Conservation (phyloP, 1,284 basidiomycete species). For the Cutaneotrichosporon arboriforme region DNA sequence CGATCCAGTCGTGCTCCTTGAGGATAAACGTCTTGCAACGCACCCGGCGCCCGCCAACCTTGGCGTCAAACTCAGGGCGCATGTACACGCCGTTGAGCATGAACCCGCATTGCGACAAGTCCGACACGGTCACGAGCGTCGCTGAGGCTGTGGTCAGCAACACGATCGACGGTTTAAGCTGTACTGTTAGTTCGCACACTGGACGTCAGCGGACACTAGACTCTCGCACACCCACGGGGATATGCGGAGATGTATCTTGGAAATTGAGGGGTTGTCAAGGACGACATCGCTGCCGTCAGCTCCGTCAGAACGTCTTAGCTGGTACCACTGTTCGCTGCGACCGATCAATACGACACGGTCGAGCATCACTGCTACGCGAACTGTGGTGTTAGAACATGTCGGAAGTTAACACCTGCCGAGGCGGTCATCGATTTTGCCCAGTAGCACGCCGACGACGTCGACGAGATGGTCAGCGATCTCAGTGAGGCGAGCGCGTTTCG, state of each 20-base stretch:
- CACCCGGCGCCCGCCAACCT: constrained; percentile 22
- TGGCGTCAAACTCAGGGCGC: constrained; percentile 23
- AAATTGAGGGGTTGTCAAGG: constrained; percentile 4
- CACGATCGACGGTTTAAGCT: constrained; percentile 5
- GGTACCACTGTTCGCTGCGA: background rate
- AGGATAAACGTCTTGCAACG: constrained; percentile 10
- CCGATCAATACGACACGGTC: background rate
- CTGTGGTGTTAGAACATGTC: background rate
- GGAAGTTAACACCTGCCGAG: background rate
- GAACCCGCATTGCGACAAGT: constrained; percentile 71
- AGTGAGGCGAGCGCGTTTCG: too few relatives aligned
- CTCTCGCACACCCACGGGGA: constrained; percentile 13
- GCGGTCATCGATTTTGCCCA: background rate
- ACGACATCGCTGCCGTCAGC: background rate
- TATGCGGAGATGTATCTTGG: constrained; percentile 14
- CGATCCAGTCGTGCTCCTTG: constrained; percentile 8
- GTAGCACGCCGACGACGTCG: background rate
- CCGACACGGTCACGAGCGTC: constrained; percentile 49
- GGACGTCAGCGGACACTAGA: background rate
- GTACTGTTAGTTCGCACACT: background rate
- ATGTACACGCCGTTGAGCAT: constrained; percentile 64
- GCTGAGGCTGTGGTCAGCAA: constrained; percentile 10
- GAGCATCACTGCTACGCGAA: background rate
- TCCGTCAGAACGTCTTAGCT: too few relatives aligned
- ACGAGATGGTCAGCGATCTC: background rate